Base-by-base conservation (phyloP, 768 basidiomycete genomes). In the Tulasnella calospora region DNA sequence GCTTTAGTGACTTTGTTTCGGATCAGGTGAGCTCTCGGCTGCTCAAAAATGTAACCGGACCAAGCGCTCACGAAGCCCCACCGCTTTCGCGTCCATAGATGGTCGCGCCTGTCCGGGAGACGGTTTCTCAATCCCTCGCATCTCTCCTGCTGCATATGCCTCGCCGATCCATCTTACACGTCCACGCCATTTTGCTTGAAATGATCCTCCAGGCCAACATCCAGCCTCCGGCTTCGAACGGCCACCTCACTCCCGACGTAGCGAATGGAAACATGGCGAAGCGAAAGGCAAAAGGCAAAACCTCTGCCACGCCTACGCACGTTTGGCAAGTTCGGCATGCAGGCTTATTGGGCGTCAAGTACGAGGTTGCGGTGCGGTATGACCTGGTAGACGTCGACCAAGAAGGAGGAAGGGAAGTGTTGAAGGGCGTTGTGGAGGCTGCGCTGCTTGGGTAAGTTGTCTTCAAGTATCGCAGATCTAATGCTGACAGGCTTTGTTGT, bases 241-340 rank as follows among this genome's bases (percentile, higher is more conserved):
- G 41, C 47, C 36, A 44, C 70, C 23, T 46, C 21, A 33, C 30
- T 19, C 27, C 77, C 35, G 75, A 75, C 17, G 47, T 67, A 6
- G 27, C 67, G 19, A 78, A 79, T 55, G 76, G 75, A 67, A 74
- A 46, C 38, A 27, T 38, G 13, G 41, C 72, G n/a, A 57, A 51
- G 30, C 57, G 69, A 23, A 81, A 79, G 21, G 74, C 55, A 21
- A 81, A 82, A 73, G 81, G 81, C 3, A 21, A 83, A 82, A 55
- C 73, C 80, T 83, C 76, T 78, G 44, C 80, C 79, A 41, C 79
- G 94, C 30, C 55, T 13, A 96, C 84, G 40, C 72, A 73, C 41
- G 89, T 95, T 9, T 99, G 98, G 98, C 95, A 99, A 84, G 92
- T 99, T 73, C 89, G 97, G 76, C 98, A 99, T 86, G 96, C 98